Percentiles rank a stretch among this genome's conserved stretches.
Evolutionary conservation across 352 stramenopile species (phyloP).

Genomic region (Phytophthora sansomeana): DNA sequence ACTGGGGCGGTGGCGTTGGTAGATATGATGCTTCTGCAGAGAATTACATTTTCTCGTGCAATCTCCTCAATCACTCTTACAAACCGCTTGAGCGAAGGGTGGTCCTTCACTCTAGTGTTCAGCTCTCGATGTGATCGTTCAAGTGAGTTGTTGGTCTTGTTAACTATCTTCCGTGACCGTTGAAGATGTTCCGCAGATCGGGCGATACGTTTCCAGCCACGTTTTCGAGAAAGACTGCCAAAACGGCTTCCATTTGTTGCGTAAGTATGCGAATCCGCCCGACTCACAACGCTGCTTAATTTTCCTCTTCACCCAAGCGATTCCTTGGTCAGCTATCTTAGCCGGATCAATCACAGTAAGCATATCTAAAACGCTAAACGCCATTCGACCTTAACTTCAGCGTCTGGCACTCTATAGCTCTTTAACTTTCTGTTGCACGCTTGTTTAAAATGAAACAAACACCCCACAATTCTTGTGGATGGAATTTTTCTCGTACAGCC

Average conservation of each 20-base stretch:
- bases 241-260: constrained; percentile 1
- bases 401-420: not conserved
- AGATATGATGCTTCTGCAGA: no score
- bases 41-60: no score
- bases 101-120: no score
- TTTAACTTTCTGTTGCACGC: constrained; percentile 8
- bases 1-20: no score
- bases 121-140: no score
- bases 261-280: not conserved
- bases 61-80: no score
- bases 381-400: not conserved
- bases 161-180: no score
- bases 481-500: not conserved
- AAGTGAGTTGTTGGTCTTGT: no score
- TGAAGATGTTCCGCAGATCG: not conserved
- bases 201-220: not conserved
- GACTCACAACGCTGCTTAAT: not conserved
- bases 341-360: constrained; percentile 4
- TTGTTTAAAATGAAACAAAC: constrained; percentile 16
- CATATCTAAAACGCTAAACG: constrained; percentile 6
- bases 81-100: no score
- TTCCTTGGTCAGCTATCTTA: not conserved
- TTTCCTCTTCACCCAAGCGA: constrained; percentile 11
- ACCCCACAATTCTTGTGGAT: not conserved
- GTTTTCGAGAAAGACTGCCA: not conserved